Conservation (phyloP, 352 stramenopile genomes). For the Pythium aphanidermatum region DNA sequence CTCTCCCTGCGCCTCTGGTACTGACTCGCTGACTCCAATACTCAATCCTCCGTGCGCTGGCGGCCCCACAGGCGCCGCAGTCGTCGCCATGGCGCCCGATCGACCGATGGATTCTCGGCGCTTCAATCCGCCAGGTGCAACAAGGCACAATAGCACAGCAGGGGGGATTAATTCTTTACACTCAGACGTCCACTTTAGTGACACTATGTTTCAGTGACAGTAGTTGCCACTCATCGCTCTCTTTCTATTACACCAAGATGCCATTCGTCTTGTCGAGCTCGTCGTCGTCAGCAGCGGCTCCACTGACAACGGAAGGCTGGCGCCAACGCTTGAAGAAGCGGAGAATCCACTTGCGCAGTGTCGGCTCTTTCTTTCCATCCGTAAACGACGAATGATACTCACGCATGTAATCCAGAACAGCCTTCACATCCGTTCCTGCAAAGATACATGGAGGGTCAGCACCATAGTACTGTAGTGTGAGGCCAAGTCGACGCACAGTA, state of each 20-base stretch:
- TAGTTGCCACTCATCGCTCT: neutral
- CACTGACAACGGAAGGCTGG: conserved; percentile 16
- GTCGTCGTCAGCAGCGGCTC: conserved; percentile 10
- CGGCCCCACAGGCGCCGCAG: neutral
- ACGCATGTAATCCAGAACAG: conserved; percentile 63
- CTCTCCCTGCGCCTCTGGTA: too few relatives aligned
- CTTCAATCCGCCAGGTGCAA: conserved; percentile 20
- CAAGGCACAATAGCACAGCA: neutral
- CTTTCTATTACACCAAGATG: conserved; percentile 18
- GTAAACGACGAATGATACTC: conserved; percentile 61
- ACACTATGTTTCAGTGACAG: neutral
- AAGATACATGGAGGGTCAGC: too few relatives aligned
- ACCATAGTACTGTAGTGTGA: too few relatives aligned
- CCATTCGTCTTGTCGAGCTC: conserved; percentile 16
- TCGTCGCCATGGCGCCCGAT: neutral
- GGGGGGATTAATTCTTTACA: neutral
- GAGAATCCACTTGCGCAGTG: conserved; percentile 74
- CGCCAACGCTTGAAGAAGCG: conserved; percentile 80
- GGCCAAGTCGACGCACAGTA: too few relatives aligned
- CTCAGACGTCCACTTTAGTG: conserved; percentile 5
- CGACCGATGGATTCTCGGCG: too few relatives aligned
- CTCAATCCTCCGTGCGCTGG: neutral
- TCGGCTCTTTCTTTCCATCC: conserved; percentile 75
- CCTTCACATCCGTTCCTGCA: conserved; percentile 56
- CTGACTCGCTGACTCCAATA: too few relatives aligned